These are phyloP conservation scores for Paramyrothecium sp. DNA, from an alignment of 2,329 filamentous ascomycete species.

Conservation along the genomic window DNA sequence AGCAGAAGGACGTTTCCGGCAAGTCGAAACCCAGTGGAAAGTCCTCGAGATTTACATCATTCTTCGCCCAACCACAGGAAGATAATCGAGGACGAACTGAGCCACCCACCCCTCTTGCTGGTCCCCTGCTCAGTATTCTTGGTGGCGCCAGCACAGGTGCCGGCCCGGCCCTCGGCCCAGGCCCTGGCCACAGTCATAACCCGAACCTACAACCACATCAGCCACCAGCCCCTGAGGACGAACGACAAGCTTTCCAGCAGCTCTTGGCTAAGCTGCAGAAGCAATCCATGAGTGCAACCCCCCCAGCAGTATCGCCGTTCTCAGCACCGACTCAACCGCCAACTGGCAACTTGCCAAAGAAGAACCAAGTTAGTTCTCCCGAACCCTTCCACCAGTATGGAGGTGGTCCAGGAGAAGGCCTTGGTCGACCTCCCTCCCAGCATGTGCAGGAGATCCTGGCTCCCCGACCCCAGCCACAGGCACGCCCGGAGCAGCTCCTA, in stretches of 20 bases:
- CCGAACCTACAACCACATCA: constrained; percentile 14
- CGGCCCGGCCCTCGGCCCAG: background rate
- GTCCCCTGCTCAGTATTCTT: constrained; percentile 17
- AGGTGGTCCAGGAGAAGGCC: constrained; percentile 41
- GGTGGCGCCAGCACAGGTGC: constrained; percentile 1
- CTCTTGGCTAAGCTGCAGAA: constrained; percentile 79
- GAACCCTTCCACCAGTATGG: constrained; percentile 47
- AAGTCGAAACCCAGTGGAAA: constrained; percentile 61
- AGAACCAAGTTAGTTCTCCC: constrained; percentile 43
- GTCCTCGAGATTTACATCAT: constrained; percentile 82
- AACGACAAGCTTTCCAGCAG: constrained; percentile 83
- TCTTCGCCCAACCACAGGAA: constrained; percentile 58
- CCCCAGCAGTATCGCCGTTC: constrained; percentile 42
- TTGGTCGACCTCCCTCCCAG: constrained; percentile 37
- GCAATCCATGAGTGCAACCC: constrained; percentile 46
- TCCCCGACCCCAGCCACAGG: constrained; percentile 48
- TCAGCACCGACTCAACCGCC: constrained; percentile 35
- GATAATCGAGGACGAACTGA: constrained; percentile 51
- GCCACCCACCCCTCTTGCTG: constrained; percentile 40
- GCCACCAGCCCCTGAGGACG: constrained; percentile 54
- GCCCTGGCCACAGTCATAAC: background rate
- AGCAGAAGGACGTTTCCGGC: constrained; percentile 39
- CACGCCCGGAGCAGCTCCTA: constrained; percentile 58
- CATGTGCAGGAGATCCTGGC: constrained; percentile 52
- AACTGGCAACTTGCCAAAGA: constrained; percentile 24